Percentiles rank a stretch among this genome's conserved stretches.
Conservation (phyloP, 257 asterid genomes). For the Euphrasia confusa region DNA sequence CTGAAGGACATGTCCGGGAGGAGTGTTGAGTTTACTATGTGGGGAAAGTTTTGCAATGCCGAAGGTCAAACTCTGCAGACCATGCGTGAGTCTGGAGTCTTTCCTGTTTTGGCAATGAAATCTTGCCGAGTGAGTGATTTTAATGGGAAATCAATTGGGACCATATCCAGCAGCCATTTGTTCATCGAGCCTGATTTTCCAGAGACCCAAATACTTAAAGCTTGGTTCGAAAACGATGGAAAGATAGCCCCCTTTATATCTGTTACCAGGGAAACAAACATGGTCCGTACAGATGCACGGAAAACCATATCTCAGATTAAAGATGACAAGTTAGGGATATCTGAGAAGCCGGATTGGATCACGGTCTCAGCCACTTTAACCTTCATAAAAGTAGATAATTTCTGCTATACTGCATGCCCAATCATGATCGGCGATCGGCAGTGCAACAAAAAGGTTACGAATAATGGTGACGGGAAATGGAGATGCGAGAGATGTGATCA, state of each 20-base stretch:
- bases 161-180: slow-evolving; percentile 59
- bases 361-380: slow-evolving; percentile 60
- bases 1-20: slow-evolving; percentile 87
- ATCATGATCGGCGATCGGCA: slow-evolving; percentile 68
- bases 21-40: slow-evolving; percentile 86
- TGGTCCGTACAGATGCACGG: slow-evolving; percentile 55
- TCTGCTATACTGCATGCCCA: slow-evolving; percentile 83
- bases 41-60: slow-evolving; percentile 86
- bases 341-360: slow-evolving; percentile 92
- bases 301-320: slow-evolving; percentile 83
- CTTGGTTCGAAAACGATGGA: slow-evolving; percentile 77
- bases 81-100: slow-evolving; percentile 69
- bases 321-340: slow-evolving; percentile 79
- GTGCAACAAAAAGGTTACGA: slow-evolving; percentile 78
- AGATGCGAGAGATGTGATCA: slow-evolving; percentile 73
- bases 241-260: slow-evolving; percentile 54
- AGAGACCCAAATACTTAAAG: slow-evolving; percentile 55
- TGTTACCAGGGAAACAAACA: slow-evolving; percentile 55
- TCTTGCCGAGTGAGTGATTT: slow-evolving; percentile 71
- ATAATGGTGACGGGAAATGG: slow-evolving; percentile 91
- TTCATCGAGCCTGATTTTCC: slow-evolving; percentile 82
- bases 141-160: slow-evolving; percentile 82
- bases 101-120: slow-evolving; percentile 84
- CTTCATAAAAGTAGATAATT: slow-evolving; percentile 59
- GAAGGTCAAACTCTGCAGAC: slow-evolving; percentile 79